phyloP scores from a whole-genome alignment of 2,329 filamentous ascomycete species.

The Cladorrhinum sp. region DNA sequence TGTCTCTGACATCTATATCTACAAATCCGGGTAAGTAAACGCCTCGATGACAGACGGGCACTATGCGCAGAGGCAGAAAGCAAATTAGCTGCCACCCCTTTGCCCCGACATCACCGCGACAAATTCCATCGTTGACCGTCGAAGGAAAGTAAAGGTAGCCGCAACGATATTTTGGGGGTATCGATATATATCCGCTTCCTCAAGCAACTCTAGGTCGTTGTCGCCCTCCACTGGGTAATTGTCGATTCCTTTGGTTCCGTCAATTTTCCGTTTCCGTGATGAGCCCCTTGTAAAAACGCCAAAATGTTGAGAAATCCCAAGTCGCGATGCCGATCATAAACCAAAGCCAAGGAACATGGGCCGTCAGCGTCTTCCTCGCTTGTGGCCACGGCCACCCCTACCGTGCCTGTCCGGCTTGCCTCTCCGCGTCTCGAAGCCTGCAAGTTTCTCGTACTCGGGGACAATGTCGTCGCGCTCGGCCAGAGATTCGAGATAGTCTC shows the following conservation, averaged over 20 bases:
- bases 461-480: background rate
- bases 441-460: background rate
- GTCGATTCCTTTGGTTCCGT: too few species aligned
- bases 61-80: background rate
- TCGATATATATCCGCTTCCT: slow-evolving; percentile 16
- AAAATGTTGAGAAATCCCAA: background rate
- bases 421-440: too few species aligned
- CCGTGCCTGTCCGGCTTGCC: too few species aligned
- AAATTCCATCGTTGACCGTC: background rate
- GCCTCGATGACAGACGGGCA: background rate
- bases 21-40: slow-evolving; percentile 16
- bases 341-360: background rate
- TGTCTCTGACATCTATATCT: slow-evolving; percentile 15
- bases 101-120: background rate
- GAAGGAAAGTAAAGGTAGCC: background rate
- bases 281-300: background rate
- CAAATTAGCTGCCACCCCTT: too few species aligned
- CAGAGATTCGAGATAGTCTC: slow-evolving; percentile 57
- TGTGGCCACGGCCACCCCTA: background rate
- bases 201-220: background rate
- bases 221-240: background rate
- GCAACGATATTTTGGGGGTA: slow-evolving; percentile 12
- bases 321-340: background rate
- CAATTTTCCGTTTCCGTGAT: background rate
- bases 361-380: background rate